These are phyloP conservation scores for Teratosphaeria viscida DNA, from an alignment of 2,329 filamentous ascomycete species.

Conservation along the genomic window DNA sequence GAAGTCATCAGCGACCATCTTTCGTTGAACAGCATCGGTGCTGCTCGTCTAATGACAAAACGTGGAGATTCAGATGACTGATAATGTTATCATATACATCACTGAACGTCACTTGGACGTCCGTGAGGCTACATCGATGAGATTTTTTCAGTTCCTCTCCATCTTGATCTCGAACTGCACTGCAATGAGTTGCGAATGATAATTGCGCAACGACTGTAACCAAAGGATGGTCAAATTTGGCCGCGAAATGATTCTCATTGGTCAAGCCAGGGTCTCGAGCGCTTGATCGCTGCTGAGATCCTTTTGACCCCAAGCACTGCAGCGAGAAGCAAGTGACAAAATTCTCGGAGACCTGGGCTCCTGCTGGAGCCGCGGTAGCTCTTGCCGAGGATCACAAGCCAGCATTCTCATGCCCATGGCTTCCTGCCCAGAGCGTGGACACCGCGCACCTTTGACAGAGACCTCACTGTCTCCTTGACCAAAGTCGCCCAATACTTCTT, in stretches of 20 bases:
- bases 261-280: background rate
- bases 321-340: background rate
- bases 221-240: background rate
- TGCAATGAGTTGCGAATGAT: too few species aligned
- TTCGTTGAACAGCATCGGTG: too few species aligned
- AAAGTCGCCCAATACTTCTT: constrained; percentile 11
- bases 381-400: constrained; percentile 19
- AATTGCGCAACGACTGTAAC: too few species aligned
- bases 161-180: too few species aligned
- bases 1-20: too few species aligned
- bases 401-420: constrained; percentile 12
- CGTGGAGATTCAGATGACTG: too few species aligned
- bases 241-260: background rate
- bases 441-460: constrained; percentile 1
- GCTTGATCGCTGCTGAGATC: background rate
- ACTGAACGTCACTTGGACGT: too few species aligned
- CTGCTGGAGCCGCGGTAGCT: background rate
- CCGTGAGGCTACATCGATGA: too few species aligned
- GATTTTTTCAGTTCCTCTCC: too few species aligned
- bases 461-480: constrained; percentile 5
- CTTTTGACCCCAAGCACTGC: background rate
- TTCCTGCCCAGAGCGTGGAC: background rate
- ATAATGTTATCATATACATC: too few species aligned
- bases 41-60: too few species aligned
- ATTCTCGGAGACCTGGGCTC: background rate